A percentile compares a stretch with the other conserved stretches of the same genome.
These are phyloP conservation scores for Conidiobolus coronatus DNA, from an alignment of 371 early-diverging fungal genomes.

Conservation along the genomic window DNA sequence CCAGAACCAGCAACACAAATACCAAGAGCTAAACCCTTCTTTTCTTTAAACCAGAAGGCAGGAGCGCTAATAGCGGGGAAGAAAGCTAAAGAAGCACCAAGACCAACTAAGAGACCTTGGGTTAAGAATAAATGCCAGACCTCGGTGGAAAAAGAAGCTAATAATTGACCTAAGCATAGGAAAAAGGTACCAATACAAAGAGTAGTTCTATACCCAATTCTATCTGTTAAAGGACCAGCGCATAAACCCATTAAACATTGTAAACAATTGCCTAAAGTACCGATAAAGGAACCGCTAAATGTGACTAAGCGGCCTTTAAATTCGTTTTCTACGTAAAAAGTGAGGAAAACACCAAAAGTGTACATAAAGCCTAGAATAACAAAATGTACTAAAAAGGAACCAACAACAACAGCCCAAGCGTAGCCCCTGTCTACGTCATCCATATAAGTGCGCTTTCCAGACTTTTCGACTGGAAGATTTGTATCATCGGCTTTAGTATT, in stretches of 20 bases:
- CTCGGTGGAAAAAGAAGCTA: constrained; percentile 18
- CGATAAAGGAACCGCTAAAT: not conserved
- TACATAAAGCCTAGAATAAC: not conserved
- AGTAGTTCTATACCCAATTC: not conserved
- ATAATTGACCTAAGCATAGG: constrained; percentile 10
- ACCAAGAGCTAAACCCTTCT: constrained; percentile 30
- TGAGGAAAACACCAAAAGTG: not conserved
- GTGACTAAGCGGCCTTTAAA: not conserved
- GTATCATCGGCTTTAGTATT: too few species aligned
- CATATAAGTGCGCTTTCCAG: too few species aligned
- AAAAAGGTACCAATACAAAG: not conserved
- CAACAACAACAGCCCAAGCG: constrained; percentile 1
- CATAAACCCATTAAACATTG: not conserved
- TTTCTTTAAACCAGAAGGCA: constrained; percentile 25
- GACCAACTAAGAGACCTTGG: constrained; percentile 41
- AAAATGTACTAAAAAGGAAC: not conserved
- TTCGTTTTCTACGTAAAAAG: not conserved
- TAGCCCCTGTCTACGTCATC: not conserved
- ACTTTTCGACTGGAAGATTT: too few species aligned
- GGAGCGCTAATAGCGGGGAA: constrained; percentile 14
- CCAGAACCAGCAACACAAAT: constrained; percentile 45
- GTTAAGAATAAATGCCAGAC: constrained; percentile 39
- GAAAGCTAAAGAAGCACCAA: constrained; percentile 21
- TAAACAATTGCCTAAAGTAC: not conserved
- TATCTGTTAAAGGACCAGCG: not conserved